Percentiles rank a stretch among this genome's conserved stretches.
Conservation (phyloP, 2,329 filamentous ascomycete genomes). For the Davidsoniella virescens region DNA sequence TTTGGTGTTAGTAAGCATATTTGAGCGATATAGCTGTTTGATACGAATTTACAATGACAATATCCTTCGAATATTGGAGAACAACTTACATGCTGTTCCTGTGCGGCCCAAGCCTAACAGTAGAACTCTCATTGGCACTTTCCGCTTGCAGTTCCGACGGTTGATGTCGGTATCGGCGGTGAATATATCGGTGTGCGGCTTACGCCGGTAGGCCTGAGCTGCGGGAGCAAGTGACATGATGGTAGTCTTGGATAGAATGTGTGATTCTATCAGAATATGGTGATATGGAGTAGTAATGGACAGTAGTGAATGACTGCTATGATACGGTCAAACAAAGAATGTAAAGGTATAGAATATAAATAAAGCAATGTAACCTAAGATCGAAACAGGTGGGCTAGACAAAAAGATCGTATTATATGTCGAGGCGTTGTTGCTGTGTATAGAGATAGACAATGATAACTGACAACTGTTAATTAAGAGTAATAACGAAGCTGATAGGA, state of each 20-base stretch:
- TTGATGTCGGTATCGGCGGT: conserved; percentile 54
- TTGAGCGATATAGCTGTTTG: too few species aligned
- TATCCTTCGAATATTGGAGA: background rate
- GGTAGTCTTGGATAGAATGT: background rate
- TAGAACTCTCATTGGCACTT: conserved; percentile 45
- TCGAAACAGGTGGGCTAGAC: too few species aligned
- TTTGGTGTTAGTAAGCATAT: background rate
- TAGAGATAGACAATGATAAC: too few species aligned
- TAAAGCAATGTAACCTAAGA: too few species aligned
- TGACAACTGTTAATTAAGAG: too few species aligned
- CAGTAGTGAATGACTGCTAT: background rate
- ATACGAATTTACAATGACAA: too few species aligned
- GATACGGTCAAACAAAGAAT: too few species aligned
- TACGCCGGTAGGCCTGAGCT: background rate
- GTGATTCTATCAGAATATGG: background rate
- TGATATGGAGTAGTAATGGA: background rate
- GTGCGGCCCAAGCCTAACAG: conserved; percentile 54
- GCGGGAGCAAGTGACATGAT: background rate
- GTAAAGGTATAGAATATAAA: too few species aligned
- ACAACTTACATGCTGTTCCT: conserved; percentile 48
- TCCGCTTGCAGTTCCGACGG: conserved; percentile 43
- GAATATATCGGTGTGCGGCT: conserved; percentile 41
- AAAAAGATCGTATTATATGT: too few species aligned
- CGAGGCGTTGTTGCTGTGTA: too few species aligned
- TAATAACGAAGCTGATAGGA: too few species aligned